Evolutionary conservation across 805 yeast species (phyloP), one percentile per base, ranked within the genome.

Genomic region (Suhomyces prunicola): DNA sequence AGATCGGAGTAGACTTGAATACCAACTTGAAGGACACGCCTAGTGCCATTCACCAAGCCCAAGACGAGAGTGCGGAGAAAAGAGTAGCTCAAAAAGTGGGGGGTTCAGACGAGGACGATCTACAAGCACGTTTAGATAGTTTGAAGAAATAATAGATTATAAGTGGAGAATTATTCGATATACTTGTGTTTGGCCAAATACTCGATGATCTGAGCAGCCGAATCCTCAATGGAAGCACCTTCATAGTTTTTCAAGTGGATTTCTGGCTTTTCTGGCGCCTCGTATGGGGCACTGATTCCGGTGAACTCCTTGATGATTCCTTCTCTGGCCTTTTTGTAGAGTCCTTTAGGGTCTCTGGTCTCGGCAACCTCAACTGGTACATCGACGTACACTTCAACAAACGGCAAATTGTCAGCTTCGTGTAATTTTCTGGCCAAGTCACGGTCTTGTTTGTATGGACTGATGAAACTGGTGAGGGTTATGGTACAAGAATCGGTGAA

Each of bases 281-380:
- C 98, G 70, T 92, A 92, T 39, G 98, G 98, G 9, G 97, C 97
- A 58, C 91, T 85, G 53, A 92, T 87, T 53, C 98, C 98, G 13
- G 98, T 92, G 76, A 92, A 92, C 67, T 92, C 96, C 73, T 89
- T 89, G 70, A 92, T 92, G 56, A 87, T 76, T 35, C 98, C 98
- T 65, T 91, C 94, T 71, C 97, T 85, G 15, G 98, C 98, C 80
- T 93, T 93, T 74, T 91, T 91, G 78, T 93, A 93, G 60, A 93
- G 77, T 10, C 98, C 98, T 77, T 93, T 93, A 58, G 98, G 98
- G 71, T 93, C 98, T 76, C 98, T 89, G 71, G 90, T 82, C 78
- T 93, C 98, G 48, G 97, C 98, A 57, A 93, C 90, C 64, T 87
- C 91, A 49, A 93, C 79, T 35, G 98, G 97, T 45, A 91, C 97